A percentile compares a stretch with the other conserved stretches of the same genome.
Evolutionary conservation across 306 rosid species (phyloP).

Genomic region (Alnus rubra): DNA sequence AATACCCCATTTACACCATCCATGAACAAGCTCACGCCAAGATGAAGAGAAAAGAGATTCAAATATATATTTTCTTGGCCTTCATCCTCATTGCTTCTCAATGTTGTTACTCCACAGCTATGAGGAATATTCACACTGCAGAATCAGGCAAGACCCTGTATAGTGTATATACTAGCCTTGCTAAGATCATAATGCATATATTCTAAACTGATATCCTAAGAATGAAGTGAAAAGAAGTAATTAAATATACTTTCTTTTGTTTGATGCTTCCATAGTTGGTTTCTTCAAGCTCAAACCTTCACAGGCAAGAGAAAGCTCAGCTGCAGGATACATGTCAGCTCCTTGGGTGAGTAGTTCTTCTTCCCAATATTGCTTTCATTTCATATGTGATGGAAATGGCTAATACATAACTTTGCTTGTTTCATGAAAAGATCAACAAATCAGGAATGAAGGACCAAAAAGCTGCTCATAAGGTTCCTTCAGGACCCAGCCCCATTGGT

Average conservation of each 20-base stretch:
- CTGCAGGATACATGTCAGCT: slow-evolving; percentile 14
- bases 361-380: not conserved
- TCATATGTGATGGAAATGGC: not conserved
- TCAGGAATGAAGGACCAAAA: slow-evolving; percentile 19
- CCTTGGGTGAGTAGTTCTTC: slow-evolving; percentile 23
- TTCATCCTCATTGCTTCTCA: slow-evolving; percentile 23
- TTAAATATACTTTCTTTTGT: not conserved
- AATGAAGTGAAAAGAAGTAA: not conserved
- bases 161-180: no score
- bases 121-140: slow-evolving; percentile 7
- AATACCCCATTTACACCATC: slow-evolving; percentile 1
- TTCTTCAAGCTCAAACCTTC: not conserved
- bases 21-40: slow-evolving; percentile 18
- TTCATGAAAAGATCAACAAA: slow-evolving; percentile 19
- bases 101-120: slow-evolving; percentile 3
- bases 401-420: slow-evolving; percentile 5
- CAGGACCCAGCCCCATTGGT: slow-evolving; percentile 36
- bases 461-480: slow-evolving; percentile 21
- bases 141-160: slow-evolving; percentile 19
- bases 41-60: slow-evolving; percentile 22
- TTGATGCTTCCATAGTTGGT: slow-evolving; percentile 2
- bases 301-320: slow-evolving; percentile 21
- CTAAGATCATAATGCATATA: not conserved
- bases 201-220: not conserved
- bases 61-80: slow-evolving; percentile 16